Evolutionary conservation across 2,329 filamentous ascomycete genomes (phyloP).

Genomic region (Fusarium sublunatum): DNA sequence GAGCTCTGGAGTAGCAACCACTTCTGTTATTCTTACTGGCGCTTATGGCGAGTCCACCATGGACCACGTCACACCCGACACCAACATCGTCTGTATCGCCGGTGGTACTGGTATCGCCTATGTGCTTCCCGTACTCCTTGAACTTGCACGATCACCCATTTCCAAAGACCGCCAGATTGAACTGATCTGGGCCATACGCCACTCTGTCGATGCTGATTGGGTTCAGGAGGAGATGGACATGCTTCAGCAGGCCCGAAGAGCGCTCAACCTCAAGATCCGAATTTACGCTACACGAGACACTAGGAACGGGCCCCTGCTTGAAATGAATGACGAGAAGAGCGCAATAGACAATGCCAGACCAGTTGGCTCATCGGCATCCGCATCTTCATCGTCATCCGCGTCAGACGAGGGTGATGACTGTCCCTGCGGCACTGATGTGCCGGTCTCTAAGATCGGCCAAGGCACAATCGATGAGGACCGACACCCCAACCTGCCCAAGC

Average conservation of each 20-base stretch:
- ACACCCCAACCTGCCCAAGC: constrained; percentile 59
- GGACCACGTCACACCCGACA: constrained; percentile 54
- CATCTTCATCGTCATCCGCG: constrained; percentile 27
- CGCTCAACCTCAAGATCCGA: constrained; percentile 61
- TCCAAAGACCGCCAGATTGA: constrained; percentile 62
- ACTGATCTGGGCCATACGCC: constrained; percentile 73
- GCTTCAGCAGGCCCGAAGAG: constrained; percentile 53
- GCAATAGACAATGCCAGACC: constrained; percentile 22
- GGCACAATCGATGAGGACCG: constrained; percentile 47
- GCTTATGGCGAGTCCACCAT: constrained; percentile 69
- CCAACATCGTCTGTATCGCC: constrained; percentile 55
- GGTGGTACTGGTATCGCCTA: constrained; percentile 57
- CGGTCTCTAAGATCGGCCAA: constrained; percentile 47
- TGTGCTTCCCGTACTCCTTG: constrained; percentile 53
- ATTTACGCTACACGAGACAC: constrained; percentile 70
- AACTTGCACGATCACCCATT: constrained; percentile 55
- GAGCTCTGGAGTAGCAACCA: constrained; percentile 50
- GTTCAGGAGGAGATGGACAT: constrained; percentile 65
- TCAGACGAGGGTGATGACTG: constrained; percentile 39
- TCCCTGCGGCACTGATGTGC: constrained; percentile 46
- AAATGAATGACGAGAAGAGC: constrained; percentile 42
- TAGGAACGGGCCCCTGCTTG: constrained; percentile 28
- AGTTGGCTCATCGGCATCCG: constrained; percentile 34
- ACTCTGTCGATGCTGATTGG: constrained; percentile 67
- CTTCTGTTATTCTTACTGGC: constrained; percentile 70